A percentile compares a stretch with the other conserved stretches of the same genome.
Evolutionary conservation across 1,139 yeast genomes (phyloP).

Genomic region (Chernovozyma sophiae-reginae): DNA sequence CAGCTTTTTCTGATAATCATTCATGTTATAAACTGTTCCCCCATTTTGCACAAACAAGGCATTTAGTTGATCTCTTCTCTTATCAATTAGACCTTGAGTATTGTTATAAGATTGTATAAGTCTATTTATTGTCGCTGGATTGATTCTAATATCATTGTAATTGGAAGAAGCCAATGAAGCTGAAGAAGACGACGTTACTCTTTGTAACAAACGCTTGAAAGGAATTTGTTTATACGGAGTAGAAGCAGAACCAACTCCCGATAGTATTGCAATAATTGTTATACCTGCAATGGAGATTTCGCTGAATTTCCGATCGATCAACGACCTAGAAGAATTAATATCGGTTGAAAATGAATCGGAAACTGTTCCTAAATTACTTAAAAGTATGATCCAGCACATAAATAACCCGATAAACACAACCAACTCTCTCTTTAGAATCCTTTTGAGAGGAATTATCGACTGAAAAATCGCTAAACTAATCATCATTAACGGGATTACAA

Average conservation of each 20-base stretch:
- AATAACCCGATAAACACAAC: conserved; percentile 9
- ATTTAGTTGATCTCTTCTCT: conserved; percentile 30
- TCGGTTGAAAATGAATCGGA: conserved; percentile 25
- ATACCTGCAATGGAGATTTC: conserved; percentile 70
- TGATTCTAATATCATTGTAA: conserved; percentile 7
- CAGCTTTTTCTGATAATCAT: conserved; percentile 10
- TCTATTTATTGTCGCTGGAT: conserved; percentile 24
- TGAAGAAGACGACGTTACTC: neutral
- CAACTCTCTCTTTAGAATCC: neutral
- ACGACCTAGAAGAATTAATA: conserved; percentile 17
- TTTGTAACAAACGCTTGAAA: neutral
- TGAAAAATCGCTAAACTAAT: conserved; percentile 28
- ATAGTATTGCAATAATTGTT: conserved; percentile 62
- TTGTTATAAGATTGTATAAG: conserved; percentile 37
- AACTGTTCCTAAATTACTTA: conserved; percentile 35
- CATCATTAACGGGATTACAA: conserved; percentile 32
- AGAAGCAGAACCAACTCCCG: conserved; percentile 75
- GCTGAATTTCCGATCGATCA: conserved; percentile 44
- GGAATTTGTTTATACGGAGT: conserved; percentile 39
- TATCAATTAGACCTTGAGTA: conserved; percentile 29
- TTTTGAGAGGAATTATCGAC: conserved; percentile 19
- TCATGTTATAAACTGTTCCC: conserved; percentile 26
- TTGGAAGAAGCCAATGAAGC: neutral
- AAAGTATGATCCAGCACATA: conserved; percentile 29
- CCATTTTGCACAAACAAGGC: conserved; percentile 17